A percentile compares a stretch with the other conserved stretches of the same genome.
Conservation (phyloP, 2,329 filamentous ascomycete genomes). For the Ophiostoma quercus region DNA sequence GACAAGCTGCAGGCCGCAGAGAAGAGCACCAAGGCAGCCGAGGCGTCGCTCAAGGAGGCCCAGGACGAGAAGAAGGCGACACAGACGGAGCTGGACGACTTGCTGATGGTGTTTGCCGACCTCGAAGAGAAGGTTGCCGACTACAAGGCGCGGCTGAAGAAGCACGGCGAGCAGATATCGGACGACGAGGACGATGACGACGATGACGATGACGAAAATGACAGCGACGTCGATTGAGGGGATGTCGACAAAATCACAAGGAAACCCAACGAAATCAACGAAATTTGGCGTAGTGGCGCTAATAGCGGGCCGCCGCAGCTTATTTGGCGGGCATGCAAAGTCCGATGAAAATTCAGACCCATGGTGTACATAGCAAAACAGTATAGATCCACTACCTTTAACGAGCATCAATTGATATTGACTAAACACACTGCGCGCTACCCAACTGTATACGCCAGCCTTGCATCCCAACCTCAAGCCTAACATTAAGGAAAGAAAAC, state of each 20-base stretch:
- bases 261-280: not conserved
- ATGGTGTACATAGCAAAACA: not conserved
- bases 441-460: not conserved
- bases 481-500: conserved; percentile 1
- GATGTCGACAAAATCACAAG: not conserved
- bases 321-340: conserved; percentile 10
- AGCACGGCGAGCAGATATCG: conserved; percentile 65
- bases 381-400: not conserved
- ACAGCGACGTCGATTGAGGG: conserved; percentile 33
- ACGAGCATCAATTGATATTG: not conserved
- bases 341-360: conserved; percentile 22
- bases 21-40: conserved; percentile 34
- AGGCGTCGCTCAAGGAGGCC: conserved; percentile 41
- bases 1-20: conserved; percentile 34
- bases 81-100: conserved; percentile 72
- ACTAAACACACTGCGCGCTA: conserved; percentile 1
- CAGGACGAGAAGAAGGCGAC: conserved; percentile 58
- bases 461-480: not conserved
- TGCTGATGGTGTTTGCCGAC: conserved; percentile 75
- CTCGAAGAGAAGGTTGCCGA: conserved; percentile 69
- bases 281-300: conserved; percentile 16
- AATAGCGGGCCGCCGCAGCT: conserved; percentile 16
- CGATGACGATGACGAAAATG: conserved; percentile 42
- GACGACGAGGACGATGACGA: conserved; percentile 67
- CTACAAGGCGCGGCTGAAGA: conserved; percentile 65